phyloP scores from a whole-genome alignment of 129 eudicot genomes.

The Ambrosia artemisiifolia region DNA sequence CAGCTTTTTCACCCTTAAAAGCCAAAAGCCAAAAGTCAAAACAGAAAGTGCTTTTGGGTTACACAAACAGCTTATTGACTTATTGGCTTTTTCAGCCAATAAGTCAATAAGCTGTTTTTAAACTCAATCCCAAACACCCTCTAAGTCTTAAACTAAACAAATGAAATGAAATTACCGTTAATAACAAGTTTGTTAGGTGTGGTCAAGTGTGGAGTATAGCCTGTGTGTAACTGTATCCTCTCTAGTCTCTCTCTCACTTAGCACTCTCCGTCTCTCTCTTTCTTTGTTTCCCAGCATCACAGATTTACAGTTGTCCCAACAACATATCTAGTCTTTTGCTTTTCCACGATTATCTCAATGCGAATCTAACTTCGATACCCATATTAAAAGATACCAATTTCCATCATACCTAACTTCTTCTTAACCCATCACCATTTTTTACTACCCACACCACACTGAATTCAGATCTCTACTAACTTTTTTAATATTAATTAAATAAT shows the following conservation, averaged over 20 bases:
- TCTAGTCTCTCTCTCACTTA: constrained; percentile 15
- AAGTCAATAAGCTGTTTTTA: too few species aligned
- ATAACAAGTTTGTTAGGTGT: constrained; percentile 27
- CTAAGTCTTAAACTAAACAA: too few species aligned
- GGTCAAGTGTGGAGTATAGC: not conserved
- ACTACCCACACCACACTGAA: not conserved
- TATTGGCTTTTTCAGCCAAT: too few species aligned
- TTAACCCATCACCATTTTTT: not conserved
- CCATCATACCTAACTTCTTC: not conserved
- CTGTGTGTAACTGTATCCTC: constrained; percentile 8
- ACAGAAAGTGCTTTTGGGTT: too few species aligned
- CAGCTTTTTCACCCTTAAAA: too few species aligned
- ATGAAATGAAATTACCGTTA: constrained; percentile 13
- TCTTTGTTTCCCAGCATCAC: not conserved
- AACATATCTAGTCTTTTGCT: constrained; percentile 14
- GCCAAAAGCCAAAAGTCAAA: too few species aligned
- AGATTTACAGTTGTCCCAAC: not conserved
- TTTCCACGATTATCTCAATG: constrained; percentile 14
- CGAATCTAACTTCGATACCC: constrained; percentile 13
- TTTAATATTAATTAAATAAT: not conserved
- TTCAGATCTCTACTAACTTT: constrained; percentile 6
- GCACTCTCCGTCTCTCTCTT: constrained; percentile 22
- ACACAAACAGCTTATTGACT: too few species aligned
- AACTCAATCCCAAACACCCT: too few species aligned
- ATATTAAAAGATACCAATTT: not conserved